Evolutionary conservation across 2,329 filamentous ascomycete genomes (phyloP), one percentile per base, ranked within the genome.

Genomic region (Aureobasidium sp.): DNA sequence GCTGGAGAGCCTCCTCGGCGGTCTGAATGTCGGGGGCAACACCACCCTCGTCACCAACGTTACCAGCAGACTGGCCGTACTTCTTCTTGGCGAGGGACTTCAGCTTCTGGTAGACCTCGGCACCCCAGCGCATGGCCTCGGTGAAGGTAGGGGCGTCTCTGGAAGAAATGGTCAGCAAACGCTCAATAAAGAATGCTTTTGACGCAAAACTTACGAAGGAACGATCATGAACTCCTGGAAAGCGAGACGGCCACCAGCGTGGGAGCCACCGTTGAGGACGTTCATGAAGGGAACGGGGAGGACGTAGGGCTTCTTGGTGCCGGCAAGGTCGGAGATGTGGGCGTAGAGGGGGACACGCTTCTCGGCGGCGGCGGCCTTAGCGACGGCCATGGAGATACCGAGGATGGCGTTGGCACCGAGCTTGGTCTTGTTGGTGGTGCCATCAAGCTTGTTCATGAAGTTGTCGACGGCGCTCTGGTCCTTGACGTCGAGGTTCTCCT

Each of bases 31-130:
- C 92, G 70, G 94, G 94, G 70, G 94, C 94, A 74, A 99, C 94
- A 88, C 94, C 94, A 84, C 94, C 94, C 87, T 99, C 94, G 76
- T 99, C 94, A 80, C 94, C 94, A 69, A 99, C 94, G 78, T 99
- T 99, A 77, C 93, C 94, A 68, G 94, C 94, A 67, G 94, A 97
- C 81, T 96, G 93, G 75, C 94, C 94, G 78, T 99, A 99, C 85
- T 90, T 94, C 90, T 97, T 94, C 90, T 97, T 97, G 77, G 94
- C 92, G 66, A 97, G 86, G 72, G 83, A 73, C 89, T 99, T 99
- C 73, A 99, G 89, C 80, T 90, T 89, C 80, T 97, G 93, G 88
- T 99, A 99, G 72, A 97, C 91, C 81, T 99, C 94, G 71, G 93
- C 81, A 78, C 94, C 94, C 81, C 96, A 91, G 77, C 93, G 92